phyloP scores from a whole-genome alignment of 2,329 filamentous ascomycete species.

The Akanthomyces dipterigenus region DNA sequence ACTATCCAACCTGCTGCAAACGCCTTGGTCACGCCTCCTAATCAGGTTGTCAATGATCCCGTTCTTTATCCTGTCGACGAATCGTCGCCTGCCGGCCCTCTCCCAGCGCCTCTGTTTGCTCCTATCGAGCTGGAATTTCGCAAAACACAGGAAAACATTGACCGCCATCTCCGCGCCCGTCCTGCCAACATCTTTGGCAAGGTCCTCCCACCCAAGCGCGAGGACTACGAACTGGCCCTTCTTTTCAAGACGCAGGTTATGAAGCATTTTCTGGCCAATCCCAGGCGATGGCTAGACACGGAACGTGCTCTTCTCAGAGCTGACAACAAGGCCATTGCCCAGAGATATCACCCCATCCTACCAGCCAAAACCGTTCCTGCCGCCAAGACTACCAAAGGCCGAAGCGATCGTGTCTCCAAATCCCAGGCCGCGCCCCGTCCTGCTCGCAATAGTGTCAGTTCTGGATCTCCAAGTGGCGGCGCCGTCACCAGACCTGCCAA shows the following conservation, averaged over 20 bases:
- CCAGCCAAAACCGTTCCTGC: conserved; percentile 32
- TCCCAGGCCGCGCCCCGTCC: conserved; percentile 28
- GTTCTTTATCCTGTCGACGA: conserved; percentile 51
- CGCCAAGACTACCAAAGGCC: conserved; percentile 22
- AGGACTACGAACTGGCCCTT: conserved; percentile 49
- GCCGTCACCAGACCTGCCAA: conserved; percentile 22
- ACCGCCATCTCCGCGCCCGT: conserved; percentile 42
- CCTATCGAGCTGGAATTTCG: conserved; percentile 29
- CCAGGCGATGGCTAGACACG: conserved; percentile 39
- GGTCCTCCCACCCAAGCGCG: conserved; percentile 39
- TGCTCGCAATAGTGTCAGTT: conserved; percentile 25
- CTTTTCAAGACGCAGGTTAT: conserved; percentile 48
- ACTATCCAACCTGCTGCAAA: conserved; percentile 27
- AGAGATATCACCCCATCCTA: conserved; percentile 33
- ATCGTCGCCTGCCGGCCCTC: conserved; percentile 28
- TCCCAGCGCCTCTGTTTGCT: conserved; percentile 45
- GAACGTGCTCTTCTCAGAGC: conserved; percentile 44
- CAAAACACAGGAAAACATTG: conserved; percentile 39
- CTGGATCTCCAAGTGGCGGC: conserved; percentile 22
- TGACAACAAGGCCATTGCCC: conserved; percentile 37
- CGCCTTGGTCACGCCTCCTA: conserved; percentile 22
- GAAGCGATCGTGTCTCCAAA: conserved; percentile 30
- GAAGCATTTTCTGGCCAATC: conserved; percentile 36
- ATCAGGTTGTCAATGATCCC: conserved; percentile 40
- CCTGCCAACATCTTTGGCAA: conserved; percentile 35